Percentiles rank a stretch among this genome's conserved stretches.
Conservation (phyloP, 805 yeast genomes). For the Saturnispora ahearnii region DNA sequence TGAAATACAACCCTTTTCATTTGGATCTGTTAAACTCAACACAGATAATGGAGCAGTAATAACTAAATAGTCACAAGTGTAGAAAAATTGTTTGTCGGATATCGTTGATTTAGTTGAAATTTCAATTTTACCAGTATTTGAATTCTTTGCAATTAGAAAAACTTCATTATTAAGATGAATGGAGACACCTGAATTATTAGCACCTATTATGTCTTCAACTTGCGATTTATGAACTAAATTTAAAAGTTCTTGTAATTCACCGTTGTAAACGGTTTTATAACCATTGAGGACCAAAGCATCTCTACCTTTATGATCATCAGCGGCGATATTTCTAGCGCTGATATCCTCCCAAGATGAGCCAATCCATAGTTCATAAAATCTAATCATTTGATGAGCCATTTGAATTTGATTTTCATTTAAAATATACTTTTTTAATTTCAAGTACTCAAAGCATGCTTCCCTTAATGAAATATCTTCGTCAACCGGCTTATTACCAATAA, state of each 20-base stretch:
- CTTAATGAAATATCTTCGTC: conserved; percentile 49
- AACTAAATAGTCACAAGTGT: conserved; percentile 32
- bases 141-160: conserved; percentile 19
- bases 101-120: conserved; percentile 13
- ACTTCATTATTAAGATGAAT: conserved; percentile 20
- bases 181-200: conserved; percentile 7
- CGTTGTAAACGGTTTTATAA: conserved; percentile 32
- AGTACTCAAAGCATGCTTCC: conserved; percentile 40
- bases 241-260: conserved; percentile 24
- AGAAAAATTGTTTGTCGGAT: conserved; percentile 10
- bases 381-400: conserved; percentile 40
- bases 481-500: conserved; percentile 16
- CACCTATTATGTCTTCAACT: conserved; percentile 9
- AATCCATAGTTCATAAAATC: conserved; percentile 65
- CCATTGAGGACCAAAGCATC: conserved; percentile 59
- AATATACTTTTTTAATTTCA: conserved; percentile 35
- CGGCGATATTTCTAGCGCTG: conserved; percentile 44
- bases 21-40: conserved; percentile 27
- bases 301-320: conserved; percentile 53
- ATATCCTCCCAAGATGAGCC: conserved; percentile 60
- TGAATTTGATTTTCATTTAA: conserved; percentile 43
- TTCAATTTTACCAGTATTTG: conserved; percentile 13
- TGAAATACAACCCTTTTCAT: conserved; percentile 23
- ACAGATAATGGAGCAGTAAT: conserved; percentile 45
- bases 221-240: background rate